Evolutionary conservation across 108 stramenopile genomes (phyloP), one percentile per base, ranked within the genome.

Genomic region (Cyclostephanos invisitatus): DNA sequence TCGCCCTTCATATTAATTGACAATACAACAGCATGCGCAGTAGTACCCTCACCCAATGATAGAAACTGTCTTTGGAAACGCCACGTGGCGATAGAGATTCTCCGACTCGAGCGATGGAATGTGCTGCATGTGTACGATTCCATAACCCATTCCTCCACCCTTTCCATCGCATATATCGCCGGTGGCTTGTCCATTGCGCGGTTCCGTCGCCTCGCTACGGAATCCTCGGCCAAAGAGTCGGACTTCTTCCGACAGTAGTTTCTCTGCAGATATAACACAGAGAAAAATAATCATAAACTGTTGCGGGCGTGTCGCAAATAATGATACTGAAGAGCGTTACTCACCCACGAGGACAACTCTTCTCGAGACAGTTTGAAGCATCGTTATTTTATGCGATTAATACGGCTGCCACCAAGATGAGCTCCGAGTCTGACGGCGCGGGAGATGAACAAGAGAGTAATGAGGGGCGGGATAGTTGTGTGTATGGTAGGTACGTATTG

Each of bases 121-220:
- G 21, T 73, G 82, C 64, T 86, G 82, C 64, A 81, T 71, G 29
- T 87, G 76, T 0, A 93, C 89, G 70, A 83, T 91, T 32, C 88
- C 87, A 64, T 80, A 66, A 3, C 92, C 92, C 15, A 85, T 82
- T 15, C 89, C 89, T 8, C 81, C 81, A 2, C 51, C 25, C 29
- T 35, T 57, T 29, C 37, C 22, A 2, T 57, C 60, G 17, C 38
- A 61, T n/a, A 1, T 29, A n/a, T 18, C 20, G n/a, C 5, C 21
- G 20, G 10, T 61, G 36, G 60, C 29, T 0, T n/a, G 28, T 18
- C 29, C n/a, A 8, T 61, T 36, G 36, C 21, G 9, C 22, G 1
- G n/a, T 61, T 36, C 29, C 3, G 56, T 57, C 25, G 14, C 44
- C 17, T 46, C 44, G 44, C 15, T 46, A 11, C 44, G 44, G 44